phyloP scores from a whole-genome alignment of 352 stramenopile genomes.

The Phytopythium chamaehyphon region DNA sequence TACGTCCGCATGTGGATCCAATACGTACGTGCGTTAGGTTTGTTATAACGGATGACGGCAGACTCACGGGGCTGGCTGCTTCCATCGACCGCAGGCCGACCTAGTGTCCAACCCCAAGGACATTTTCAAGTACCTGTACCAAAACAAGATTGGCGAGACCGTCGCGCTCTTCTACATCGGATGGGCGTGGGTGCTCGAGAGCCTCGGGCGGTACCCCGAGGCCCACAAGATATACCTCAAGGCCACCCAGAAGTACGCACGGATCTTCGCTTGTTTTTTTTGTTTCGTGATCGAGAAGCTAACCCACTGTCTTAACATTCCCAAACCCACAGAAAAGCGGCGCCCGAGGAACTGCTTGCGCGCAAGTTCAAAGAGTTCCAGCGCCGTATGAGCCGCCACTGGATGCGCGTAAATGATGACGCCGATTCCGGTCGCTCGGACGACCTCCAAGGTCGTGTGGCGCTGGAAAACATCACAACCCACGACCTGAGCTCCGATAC shows the following conservation, averaged over 20 bases:
- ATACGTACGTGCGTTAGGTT: constrained; percentile 81
- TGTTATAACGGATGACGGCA: too few species aligned
- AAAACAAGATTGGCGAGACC: constrained; percentile 81
- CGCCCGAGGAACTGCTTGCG: constrained; percentile 59
- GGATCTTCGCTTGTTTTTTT: neutral
- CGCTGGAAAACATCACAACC: constrained; percentile 57
- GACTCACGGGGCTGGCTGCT: constrained; percentile 5
- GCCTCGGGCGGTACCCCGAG: constrained; percentile 73
- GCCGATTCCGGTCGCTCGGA: constrained; percentile 13
- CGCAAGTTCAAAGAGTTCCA: constrained; percentile 85
- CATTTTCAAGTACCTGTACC: constrained; percentile 88
- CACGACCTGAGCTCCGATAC: constrained; percentile 35
- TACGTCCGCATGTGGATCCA: constrained; percentile 86
- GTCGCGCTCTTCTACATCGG: constrained; percentile 84
- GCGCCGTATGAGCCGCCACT: constrained; percentile 77
- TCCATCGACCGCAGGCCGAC: constrained; percentile 62
- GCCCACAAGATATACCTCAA: constrained; percentile 86
- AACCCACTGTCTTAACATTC: neutral
- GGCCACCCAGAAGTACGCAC: constrained; percentile 77
- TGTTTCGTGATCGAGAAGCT: neutral
- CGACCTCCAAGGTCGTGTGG: constrained; percentile 51
- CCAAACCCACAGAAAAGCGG: constrained; percentile 42
- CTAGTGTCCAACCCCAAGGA: constrained; percentile 84
- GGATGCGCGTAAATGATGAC: constrained; percentile 62
- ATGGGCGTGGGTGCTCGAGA: constrained; percentile 83